Conservation (phyloP, 1,284 basidiomycete species). For the Ustilago sp. region DNA sequence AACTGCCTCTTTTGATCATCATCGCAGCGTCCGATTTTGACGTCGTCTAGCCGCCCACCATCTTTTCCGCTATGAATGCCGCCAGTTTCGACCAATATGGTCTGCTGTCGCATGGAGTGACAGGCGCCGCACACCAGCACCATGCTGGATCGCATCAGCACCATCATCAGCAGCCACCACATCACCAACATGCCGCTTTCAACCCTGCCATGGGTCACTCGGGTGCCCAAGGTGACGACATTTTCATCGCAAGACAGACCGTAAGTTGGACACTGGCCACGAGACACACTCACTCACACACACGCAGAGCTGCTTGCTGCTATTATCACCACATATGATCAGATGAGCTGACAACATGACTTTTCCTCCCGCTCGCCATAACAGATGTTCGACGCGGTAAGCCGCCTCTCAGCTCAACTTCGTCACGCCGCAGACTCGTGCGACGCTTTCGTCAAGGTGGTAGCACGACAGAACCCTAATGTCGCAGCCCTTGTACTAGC, state of each 20-base stretch:
- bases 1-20: slow-evolving; percentile 18
- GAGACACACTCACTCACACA: not conserved
- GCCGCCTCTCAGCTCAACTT: slow-evolving; percentile 52
- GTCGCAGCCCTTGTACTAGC: slow-evolving; percentile 55
- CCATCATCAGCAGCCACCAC: slow-evolving; percentile 41
- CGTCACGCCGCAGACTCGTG: slow-evolving; percentile 56
- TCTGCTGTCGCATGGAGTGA: slow-evolving; percentile 48
- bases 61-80: slow-evolving; percentile 53
- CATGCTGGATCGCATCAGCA: slow-evolving; percentile 51
- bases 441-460: slow-evolving; percentile 56
- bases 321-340: not conserved
- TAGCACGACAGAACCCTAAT: slow-evolving; percentile 55
- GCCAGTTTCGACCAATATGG: slow-evolving; percentile 54
- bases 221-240: slow-evolving; percentile 46
- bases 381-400: slow-evolving; percentile 57
- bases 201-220: slow-evolving; percentile 46
- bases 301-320: not conserved
- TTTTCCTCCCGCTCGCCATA: not conserved
- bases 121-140: slow-evolving; percentile 47
- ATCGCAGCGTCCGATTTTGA: slow-evolving; percentile 47
- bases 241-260: slow-evolving; percentile 50
- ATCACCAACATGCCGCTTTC: slow-evolving; percentile 48
- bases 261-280: slow-evolving; percentile 24
- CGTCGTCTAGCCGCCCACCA: slow-evolving; percentile 42
- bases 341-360: slow-evolving; percentile 1